phyloP scores from a whole-genome alignment of 2,329 filamentous ascomycete species.

The Penicillium sp. region DNA sequence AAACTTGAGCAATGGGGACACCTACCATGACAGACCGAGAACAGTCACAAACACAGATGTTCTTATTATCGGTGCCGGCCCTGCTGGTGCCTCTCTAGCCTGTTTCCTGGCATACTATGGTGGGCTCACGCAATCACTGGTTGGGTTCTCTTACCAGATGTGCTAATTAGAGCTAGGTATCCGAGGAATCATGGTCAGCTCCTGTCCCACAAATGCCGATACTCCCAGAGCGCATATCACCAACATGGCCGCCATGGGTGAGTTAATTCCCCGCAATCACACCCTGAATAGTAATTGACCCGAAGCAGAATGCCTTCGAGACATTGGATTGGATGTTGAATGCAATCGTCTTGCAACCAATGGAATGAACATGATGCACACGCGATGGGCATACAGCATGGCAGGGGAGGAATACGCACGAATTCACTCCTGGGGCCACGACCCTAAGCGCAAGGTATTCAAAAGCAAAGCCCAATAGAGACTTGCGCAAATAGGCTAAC shows the following conservation, averaged over 20 bases:
- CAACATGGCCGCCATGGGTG: slow-evolving; percentile 52
- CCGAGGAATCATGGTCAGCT: slow-evolving; percentile 52
- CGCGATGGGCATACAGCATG: slow-evolving; percentile 52
- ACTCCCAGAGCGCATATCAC: slow-evolving; percentile 59
- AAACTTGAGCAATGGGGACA: slow-evolving; percentile 4
- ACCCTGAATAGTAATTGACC: background rate
- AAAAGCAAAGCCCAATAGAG: background rate
- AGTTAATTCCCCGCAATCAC: background rate
- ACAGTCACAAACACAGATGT: slow-evolving; percentile 38
- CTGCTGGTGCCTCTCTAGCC: slow-evolving; percentile 52
- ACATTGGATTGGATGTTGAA: slow-evolving; percentile 49
- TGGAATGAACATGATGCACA: slow-evolving; percentile 47
- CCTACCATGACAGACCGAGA: background rate
- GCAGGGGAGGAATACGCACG: slow-evolving; percentile 51
- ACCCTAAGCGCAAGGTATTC: slow-evolving; percentile 42
- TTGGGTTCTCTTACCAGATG: background rate
- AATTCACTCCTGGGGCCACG: slow-evolving; percentile 50
- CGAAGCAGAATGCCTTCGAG: slow-evolving; percentile 49
- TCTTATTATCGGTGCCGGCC: slow-evolving; percentile 51
- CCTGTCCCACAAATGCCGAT: slow-evolving; percentile 49
- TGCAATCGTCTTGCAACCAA: slow-evolving; percentile 36
- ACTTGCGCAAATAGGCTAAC: background rate
- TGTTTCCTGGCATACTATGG: slow-evolving; percentile 52
- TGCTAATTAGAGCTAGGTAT: slow-evolving; percentile 34
- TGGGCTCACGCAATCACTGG: slow-evolving; percentile 16